Base-by-base conservation (phyloP, 176 grass and related monocot genomes). In the Paspalum vaginatum region DNA sequence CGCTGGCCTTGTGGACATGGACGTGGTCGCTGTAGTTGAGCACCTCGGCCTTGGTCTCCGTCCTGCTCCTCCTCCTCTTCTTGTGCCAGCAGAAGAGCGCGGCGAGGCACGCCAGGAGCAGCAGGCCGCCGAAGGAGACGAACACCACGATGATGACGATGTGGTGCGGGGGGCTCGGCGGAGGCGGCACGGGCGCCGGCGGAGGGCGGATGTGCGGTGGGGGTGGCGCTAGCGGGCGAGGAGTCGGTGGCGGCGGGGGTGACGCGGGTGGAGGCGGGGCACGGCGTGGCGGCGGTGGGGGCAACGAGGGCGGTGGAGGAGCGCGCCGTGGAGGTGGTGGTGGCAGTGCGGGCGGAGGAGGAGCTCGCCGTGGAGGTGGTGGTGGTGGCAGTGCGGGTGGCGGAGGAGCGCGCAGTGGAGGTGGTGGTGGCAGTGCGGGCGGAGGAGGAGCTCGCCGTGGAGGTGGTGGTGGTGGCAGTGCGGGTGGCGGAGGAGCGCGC, bases 131-230 rank as follows among this genome's bases (percentile, higher is more conserved):
- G 2, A 87, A 37, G 2, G 89, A 90, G 74, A 91, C 89, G 26
- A 92, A 89, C 38, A 97, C 91, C 39, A 97, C 78, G 37, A 97
- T 77, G 70, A 97, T 94, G 75, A 93, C 72, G 0, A 83, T 73
- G 72, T 97, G 86, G 61, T 62, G 56, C 0, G 87, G 91, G 20
- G 78, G 84, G 58, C 82, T 79, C 50, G 83, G 94, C 0, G 87
- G 91, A 9, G 87, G 90, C 1, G 75, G 75, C 2, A 50, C 25
- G 1, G 82, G 84, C 6, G 64, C 3, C 0, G 81, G 77, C 1
- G 88, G 82, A 5, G 88, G 82, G 38, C 7, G 24, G 66, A 86
- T 53, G n/a, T 58, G 78, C 0, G 86, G 86, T 0, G 91, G 84
- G 0, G 81, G 85, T 0, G 91, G 81, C 0, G 25, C 69, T 22